Conservation (phyloP, 768 basidiomycete genomes). For the Mycena maculata region DNA sequence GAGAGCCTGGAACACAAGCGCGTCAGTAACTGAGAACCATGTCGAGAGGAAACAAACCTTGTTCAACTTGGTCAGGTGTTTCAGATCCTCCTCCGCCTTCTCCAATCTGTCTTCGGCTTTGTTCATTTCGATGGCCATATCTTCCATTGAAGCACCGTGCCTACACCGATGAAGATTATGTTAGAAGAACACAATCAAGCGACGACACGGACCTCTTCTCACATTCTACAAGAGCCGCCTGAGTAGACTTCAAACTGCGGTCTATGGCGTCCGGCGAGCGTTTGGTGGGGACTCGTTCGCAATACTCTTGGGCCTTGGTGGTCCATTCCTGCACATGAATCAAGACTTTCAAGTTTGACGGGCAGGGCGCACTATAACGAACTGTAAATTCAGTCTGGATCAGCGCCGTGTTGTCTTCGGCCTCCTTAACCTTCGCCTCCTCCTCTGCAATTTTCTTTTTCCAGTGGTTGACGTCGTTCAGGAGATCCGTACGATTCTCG, state of each 20-base stretch:
- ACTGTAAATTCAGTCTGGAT: conserved; percentile 75
- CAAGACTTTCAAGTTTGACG: neutral
- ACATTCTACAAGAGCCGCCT: conserved; percentile 73
- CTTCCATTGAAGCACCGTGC: conserved; percentile 81
- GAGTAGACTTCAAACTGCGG: conserved; percentile 69
- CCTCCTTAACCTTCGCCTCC: conserved; percentile 54
- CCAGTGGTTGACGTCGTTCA: conserved; percentile 61
- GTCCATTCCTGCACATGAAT: conserved; percentile 75
- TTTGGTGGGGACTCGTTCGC: conserved; percentile 66
- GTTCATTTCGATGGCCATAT: conserved; percentile 79
- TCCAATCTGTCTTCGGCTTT: conserved; percentile 69
- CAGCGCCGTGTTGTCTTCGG: conserved; percentile 59
- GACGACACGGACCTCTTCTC: conserved; percentile 64
- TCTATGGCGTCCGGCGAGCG: conserved; percentile 69
- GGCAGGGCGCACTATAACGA: conserved; percentile 29
- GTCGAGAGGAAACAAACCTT: conserved; percentile 57
- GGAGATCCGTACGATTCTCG: conserved; percentile 60
- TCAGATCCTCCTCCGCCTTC: conserved; percentile 70
- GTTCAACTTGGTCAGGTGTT: conserved; percentile 71
- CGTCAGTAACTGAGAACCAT: neutral
- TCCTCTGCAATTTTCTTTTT: conserved; percentile 65
- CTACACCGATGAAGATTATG: conserved; percentile 50
- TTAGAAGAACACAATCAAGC: conserved; percentile 7
- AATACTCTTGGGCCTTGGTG: conserved; percentile 70
- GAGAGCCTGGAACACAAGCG: conserved; percentile 63